A percentile compares a stretch with the other conserved stretches of the same genome.
These are phyloP conservation scores for Tricholomella constricta DNA, from an alignment of 768 basidiomycete species.

Conservation along the genomic window DNA sequence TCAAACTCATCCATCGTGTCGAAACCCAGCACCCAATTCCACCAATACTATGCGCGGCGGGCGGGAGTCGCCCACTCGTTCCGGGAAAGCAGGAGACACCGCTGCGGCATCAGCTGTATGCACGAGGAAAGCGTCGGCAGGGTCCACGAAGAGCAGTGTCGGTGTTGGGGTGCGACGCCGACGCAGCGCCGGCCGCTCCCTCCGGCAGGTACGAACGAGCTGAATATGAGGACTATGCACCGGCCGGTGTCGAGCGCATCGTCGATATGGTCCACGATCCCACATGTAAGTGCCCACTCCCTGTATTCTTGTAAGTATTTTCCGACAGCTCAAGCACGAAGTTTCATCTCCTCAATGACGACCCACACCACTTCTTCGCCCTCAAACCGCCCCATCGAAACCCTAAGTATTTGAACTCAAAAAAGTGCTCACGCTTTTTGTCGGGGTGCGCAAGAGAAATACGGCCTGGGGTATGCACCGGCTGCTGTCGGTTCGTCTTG, in stretches of 20 bases:
- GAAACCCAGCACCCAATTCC: constrained; percentile 15
- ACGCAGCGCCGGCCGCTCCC: constrained; percentile 36
- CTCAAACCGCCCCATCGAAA: too few relatives aligned
- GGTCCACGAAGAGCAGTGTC: constrained; percentile 22
- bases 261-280: constrained; percentile 22
- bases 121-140: constrained; percentile 18
- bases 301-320: too few relatives aligned
- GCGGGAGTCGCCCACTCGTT: constrained; percentile 10
- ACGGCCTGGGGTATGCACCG: too few relatives aligned
- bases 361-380: too few relatives aligned
- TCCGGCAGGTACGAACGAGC: constrained; percentile 29
- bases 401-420: too few relatives aligned
- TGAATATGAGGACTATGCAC: constrained; percentile 28
- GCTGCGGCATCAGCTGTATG: background rate
- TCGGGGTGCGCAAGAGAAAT: too few relatives aligned
- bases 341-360: too few relatives aligned
- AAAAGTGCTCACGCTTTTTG: too few relatives aligned
- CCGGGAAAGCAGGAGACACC: background rate
- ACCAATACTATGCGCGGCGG: constrained; percentile 11
- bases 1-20: constrained; percentile 33
- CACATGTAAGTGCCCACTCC: too few relatives aligned
- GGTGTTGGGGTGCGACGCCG: constrained; percentile 15
- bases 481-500: too few relatives aligned
- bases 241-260: constrained; percentile 21
- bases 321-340: too few relatives aligned